These are phyloP conservation scores for Nemania sp. DNA, from an alignment of 2,329 filamentous ascomycete species.

Conservation along the genomic window DNA sequence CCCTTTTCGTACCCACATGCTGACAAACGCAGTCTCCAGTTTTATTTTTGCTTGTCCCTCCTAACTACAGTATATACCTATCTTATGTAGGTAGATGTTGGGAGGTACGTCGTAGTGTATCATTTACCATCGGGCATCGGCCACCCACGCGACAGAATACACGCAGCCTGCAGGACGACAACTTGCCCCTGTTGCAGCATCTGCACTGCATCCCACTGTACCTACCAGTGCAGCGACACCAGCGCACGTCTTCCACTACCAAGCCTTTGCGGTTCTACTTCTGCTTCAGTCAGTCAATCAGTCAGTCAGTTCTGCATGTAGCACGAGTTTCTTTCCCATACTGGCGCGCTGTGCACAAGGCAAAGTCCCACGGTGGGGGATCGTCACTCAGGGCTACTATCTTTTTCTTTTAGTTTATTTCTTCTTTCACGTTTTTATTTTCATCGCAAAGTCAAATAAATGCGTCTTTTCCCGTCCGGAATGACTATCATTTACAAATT, in stretches of 20 bases:
- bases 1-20: constrained; percentile 25
- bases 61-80: neutral
- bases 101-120: neutral
- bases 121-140: constrained; percentile 27
- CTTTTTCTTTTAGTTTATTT: neutral
- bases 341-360: constrained; percentile 10
- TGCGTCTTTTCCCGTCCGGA: constrained; percentile 2
- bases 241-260: constrained; percentile 13
- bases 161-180: constrained; percentile 33
- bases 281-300: neutral
- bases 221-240: constrained; percentile 22
- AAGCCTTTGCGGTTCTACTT: neutral
- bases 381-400: constrained; percentile 20
- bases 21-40: constrained; percentile 35
- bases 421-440: neutral
- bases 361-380: constrained; percentile 29
- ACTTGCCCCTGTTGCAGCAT: constrained; percentile 16
- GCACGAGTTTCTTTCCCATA: constrained; percentile 9
- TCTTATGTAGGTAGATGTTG: neutral
- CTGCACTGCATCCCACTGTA: constrained; percentile 24
- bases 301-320: neutral
- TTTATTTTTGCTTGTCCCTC: constrained; percentile 29
- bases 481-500: neutral
- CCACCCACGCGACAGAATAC: constrained; percentile 29
- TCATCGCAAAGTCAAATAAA: constrained; percentile 14